These are phyloP conservation scores for Metarhizium humberi DNA, from an alignment of 2,329 filamentous ascomycete species.

Conservation along the genomic window DNA sequence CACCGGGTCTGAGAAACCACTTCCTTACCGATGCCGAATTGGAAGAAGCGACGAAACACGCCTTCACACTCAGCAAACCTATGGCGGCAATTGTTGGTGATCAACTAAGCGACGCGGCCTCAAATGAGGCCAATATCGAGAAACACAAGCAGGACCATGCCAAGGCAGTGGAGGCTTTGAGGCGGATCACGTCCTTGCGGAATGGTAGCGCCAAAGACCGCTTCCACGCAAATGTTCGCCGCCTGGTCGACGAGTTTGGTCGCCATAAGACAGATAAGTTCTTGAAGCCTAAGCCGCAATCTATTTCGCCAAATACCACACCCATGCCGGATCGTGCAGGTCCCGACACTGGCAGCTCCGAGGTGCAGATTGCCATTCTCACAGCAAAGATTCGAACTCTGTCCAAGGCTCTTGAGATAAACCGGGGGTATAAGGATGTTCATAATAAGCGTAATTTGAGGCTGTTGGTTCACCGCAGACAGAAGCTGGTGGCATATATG, in stretches of 20 bases:
- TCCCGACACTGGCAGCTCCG: constrained; percentile 85
- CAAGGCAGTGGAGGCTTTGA: constrained; percentile 66
- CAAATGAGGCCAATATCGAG: constrained; percentile 23
- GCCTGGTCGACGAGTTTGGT: constrained; percentile 81
- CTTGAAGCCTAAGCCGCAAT: constrained; percentile 53
- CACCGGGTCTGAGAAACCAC: constrained; percentile 59
- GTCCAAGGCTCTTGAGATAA: constrained; percentile 58
- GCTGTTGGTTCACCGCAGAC: constrained; percentile 76
- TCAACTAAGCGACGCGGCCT: constrained; percentile 30
- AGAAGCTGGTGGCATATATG: constrained; percentile 83
- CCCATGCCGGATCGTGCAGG: constrained; percentile 55
- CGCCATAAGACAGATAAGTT: constrained; percentile 75
- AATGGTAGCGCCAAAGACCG: constrained; percentile 73
- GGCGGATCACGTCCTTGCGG: constrained; percentile 67
- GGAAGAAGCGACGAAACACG: constrained; percentile 54
- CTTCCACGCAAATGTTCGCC: constrained; percentile 71
- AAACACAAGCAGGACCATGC: constrained; percentile 47
- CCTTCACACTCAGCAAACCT: constrained; percentile 58
- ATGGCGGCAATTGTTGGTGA: constrained; percentile 23
- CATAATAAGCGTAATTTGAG: constrained; percentile 87
- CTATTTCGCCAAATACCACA: constrained; percentile 29
- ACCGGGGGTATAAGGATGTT: constrained; percentile 73
- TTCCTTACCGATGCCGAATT: constrained; percentile 63
- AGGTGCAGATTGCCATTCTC: constrained; percentile 95
- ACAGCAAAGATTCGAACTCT: constrained; percentile 87